Conservation (phyloP, 2,329 filamentous ascomycete genomes). For the Diplocarpon rosae region DNA sequence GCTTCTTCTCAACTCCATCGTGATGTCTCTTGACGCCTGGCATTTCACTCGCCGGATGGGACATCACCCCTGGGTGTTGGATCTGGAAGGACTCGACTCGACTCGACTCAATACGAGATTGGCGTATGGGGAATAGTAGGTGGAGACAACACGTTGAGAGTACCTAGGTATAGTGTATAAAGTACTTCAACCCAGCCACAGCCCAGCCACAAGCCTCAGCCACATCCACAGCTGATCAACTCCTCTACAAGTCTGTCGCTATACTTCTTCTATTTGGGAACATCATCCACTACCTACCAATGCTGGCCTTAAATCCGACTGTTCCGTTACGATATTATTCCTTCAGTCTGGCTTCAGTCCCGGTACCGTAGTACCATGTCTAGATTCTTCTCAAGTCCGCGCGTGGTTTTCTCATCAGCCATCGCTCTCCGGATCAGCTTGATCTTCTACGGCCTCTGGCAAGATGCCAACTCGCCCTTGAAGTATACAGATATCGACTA, state of each 20-base stretch:
- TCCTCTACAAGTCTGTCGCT: too few relatives aligned
- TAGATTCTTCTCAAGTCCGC: slow-evolving; percentile 26
- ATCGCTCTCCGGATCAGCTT: slow-evolving; percentile 59
- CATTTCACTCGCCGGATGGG: slow-evolving; percentile 12
- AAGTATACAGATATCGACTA: slow-evolving; percentile 99
- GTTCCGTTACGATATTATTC: too few relatives aligned
- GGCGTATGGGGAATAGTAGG: too few relatives aligned
- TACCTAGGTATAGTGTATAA: too few relatives aligned
- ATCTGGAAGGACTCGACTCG: neutral
- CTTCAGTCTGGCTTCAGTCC: too few relatives aligned
- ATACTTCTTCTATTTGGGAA: too few relatives aligned
- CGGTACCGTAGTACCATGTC: neutral
- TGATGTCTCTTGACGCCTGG: slow-evolving; percentile 41
- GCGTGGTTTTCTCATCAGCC: slow-evolving; percentile 44
- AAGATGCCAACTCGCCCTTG: slow-evolving; percentile 81
- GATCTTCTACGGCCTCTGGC: slow-evolving; percentile 80
- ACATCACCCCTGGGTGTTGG: slow-evolving; percentile 2
- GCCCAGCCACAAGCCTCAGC: too few relatives aligned
- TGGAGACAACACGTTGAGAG: too few relatives aligned
- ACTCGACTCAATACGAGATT: neutral
- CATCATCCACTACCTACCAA: too few relatives aligned
- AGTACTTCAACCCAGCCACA: too few relatives aligned
- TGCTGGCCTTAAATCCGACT: too few relatives aligned
- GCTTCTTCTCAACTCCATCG: slow-evolving; percentile 33
- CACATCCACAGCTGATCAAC: too few relatives aligned